Evolutionary conservation across 192 early-diverging fungal genomes (phyloP).

Genomic region (Bifiguratus adelaidae): DNA sequence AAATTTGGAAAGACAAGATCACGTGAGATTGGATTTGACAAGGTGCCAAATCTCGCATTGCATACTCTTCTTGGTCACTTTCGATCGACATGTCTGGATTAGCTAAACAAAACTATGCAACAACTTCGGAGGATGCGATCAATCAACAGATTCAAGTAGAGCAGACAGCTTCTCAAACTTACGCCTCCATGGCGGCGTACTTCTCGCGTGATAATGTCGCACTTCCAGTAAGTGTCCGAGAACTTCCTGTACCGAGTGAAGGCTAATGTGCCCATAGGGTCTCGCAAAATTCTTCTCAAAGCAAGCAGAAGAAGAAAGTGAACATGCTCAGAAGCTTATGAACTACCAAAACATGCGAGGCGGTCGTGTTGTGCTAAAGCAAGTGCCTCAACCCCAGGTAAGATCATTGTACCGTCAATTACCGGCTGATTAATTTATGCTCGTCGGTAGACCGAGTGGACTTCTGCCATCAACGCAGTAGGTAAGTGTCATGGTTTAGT

Average conservation of each 20-base stretch:
- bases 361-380: slow-evolving; percentile 23
- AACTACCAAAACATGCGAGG: slow-evolving; percentile 38
- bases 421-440: not conserved
- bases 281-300: slow-evolving; percentile 31
- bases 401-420: not conserved
- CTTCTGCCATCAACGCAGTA: slow-evolving; percentile 32
- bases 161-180: slow-evolving; percentile 32
- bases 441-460: slow-evolving; percentile 17
- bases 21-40: too few relatives aligned
- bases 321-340: slow-evolving; percentile 34
- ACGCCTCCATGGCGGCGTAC: slow-evolving; percentile 27
- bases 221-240: slow-evolving; percentile 12
- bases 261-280: slow-evolving; percentile 6
- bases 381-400: slow-evolving; percentile 21
- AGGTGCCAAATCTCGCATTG: too few relatives aligned
- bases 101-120: slow-evolving; percentile 35
- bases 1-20: too few relatives aligned
- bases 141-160: slow-evolving; percentile 35
- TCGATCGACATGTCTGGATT: slow-evolving; percentile 6
- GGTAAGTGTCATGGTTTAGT: slow-evolving; percentile 1
- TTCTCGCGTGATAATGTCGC: slow-evolving; percentile 24
- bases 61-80: too few relatives aligned
- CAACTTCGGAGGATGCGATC: slow-evolving; percentile 24
- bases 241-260: not conserved
- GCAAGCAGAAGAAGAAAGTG: slow-evolving; percentile 26